Evolutionary conservation across 208 protist species (phyloP), one percentile per base, ranked within the genome.

Genomic region (Acanthamoeba lenticulata): DNA sequence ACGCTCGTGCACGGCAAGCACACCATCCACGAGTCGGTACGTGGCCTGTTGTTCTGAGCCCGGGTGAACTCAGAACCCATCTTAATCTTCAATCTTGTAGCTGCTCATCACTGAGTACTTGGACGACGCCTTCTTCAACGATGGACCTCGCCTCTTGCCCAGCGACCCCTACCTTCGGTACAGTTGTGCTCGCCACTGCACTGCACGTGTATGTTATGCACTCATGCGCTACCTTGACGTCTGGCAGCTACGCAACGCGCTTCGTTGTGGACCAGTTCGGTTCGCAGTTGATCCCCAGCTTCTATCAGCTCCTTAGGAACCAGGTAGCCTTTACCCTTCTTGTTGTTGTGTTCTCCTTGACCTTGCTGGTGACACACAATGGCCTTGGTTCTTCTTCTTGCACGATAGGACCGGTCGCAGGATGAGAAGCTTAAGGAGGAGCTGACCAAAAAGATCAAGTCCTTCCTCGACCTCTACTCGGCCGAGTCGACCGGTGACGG

Each of bases 191-290:
- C 45, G 44, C 44, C 34, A 42, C 44, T 21, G 15, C 52, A 60
- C 52, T 27, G 11, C 17, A n/a, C n/a, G n/a, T n/a, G n/a, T n/a
- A n/a, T n/a, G 65, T 2, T 38, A 3, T 74, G 65, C n/a, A 40
- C 36, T 42, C 65, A 3, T n/a, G 1, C n/a, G n/a, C 62, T 2
- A 40, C 29, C 0, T 69, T 13, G 32, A 32, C 32, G 2, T 44
- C 2, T 40, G 55, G 19, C 29, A 62, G 85, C 7, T 62, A 44
- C 55, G 85, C 47, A 2, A 65, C 42, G 21, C 52, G 85, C 7
- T 72, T 91, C 85, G 34, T 91, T 34, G 36, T 91, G 7, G 85
- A 91, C 55, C 85, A 91, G 85, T 91, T 91, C 42, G 85, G 85
- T 36, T 79, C 67, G 15, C 85, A 91, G 55, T 0, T 91, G 27